Evolutionary conservation across 2,329 filamentous ascomycete species (phyloP), one percentile per base, ranked within the genome.

Genomic region (Hymenoscyphus scutula): DNA sequence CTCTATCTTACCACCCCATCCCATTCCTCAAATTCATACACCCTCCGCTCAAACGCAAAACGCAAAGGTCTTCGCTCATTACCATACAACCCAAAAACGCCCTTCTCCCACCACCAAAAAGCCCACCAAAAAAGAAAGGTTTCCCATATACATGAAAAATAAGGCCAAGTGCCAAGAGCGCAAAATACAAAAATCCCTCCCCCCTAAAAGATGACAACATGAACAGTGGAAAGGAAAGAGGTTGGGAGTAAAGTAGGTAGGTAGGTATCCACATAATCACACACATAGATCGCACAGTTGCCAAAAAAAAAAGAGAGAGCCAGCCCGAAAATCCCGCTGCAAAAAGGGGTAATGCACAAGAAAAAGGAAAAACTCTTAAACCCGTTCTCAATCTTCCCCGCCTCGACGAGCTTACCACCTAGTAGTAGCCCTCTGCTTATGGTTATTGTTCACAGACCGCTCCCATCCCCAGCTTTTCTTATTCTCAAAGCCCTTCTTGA

Each of bases 381-480:
- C 17, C 19, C 15, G 8, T 23, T 32, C 7, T 32, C 30, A 32
- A 32, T 10, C 30, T 32, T 7, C 3, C 30, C 7, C 7, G 30
- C 30, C 30, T 7, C 7, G 11, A 32, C 30, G 30, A 32, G 30
- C 30, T 19, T 48, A 48, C 41, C 41, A 48, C 41, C 41, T 48
- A 1, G 41, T 48, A 48, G 41, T 48, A 45, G 38, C 38, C 19
- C 41, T 48, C 41, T 19, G 41, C 19, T 23, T 48, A 11, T 23
- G n/a, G n/a, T n/a, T 23, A 10, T 10, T 10, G 23, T 7, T 19
- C 6, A 48, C 41, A 11, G 4, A 10, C 41, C 41, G 15, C 19
- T 53, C 66, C 70, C 69, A 72, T 6, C 64, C 66, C 69, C 68
- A 69, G 15, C 32, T 34, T 19, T 54, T 68, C 55, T 68, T 67